A percentile compares a stretch with the other conserved stretches of the same genome.
phyloP scores from a whole-genome alignment of 2,329 filamentous ascomycete species.

The Pyricularia sp. region DNA sequence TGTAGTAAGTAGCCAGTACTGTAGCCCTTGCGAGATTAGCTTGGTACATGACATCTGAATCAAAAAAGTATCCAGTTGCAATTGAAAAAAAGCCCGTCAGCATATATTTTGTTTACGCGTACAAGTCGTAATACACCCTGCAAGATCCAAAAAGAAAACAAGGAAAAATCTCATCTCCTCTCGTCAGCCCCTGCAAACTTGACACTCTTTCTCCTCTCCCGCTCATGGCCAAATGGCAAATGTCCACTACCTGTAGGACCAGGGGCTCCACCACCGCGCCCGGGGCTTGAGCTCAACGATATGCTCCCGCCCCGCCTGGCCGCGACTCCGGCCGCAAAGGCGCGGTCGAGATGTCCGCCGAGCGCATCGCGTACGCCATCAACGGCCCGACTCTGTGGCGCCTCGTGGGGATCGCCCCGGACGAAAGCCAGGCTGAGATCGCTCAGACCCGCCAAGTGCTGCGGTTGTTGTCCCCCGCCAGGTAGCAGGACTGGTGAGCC shows the following conservation, averaged over 20 bases:
- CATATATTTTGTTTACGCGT: neutral
- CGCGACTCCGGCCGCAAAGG: conserved; percentile 3
- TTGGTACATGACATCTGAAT: neutral
- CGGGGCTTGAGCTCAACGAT: conserved; percentile 43
- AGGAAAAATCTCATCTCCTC: conserved; percentile 13
- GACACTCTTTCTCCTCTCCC: conserved; percentile 54
- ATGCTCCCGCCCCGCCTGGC: conserved; percentile 15
- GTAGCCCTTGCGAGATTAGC: too few species aligned
- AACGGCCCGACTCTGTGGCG: conserved; percentile 50
- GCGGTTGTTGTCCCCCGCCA: conserved; percentile 1
- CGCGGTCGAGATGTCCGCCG: conserved; percentile 17
- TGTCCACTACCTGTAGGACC: neutral
- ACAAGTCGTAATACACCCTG: neutral
- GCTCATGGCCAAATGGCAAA: conserved; percentile 14
- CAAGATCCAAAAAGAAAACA: neutral
- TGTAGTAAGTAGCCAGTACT: too few species aligned
- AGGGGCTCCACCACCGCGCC: conserved; percentile 15
- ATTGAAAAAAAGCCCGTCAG: neutral
- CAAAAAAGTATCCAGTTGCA: neutral
- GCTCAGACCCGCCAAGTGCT: conserved; percentile 1
- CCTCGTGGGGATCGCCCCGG: conserved; percentile 41
- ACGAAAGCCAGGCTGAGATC: conserved; percentile 14
- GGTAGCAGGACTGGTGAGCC: conserved; percentile 2
- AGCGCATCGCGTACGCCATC: conserved; percentile 48
- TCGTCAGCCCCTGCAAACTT: conserved; percentile 45